A percentile compares a stretch with the other conserved stretches of the same genome.
phyloP scores from a whole-genome alignment of 306 rosid species.

The Pueraria montana region DNA sequence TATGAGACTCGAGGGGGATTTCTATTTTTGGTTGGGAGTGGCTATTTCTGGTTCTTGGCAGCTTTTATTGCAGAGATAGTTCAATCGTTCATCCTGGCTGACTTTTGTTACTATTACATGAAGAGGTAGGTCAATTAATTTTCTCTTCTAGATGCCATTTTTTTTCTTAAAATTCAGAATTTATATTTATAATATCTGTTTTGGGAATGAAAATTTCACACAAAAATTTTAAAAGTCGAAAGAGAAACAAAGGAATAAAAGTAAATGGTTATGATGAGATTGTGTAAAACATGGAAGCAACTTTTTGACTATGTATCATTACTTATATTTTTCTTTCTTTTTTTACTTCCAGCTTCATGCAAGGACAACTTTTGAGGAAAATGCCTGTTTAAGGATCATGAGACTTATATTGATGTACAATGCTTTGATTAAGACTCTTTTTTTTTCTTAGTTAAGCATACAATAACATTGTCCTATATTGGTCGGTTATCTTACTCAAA shows the following conservation, averaged over 20 bases:
- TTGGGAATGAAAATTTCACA: background rate
- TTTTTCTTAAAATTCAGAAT: background rate
- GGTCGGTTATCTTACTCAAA: background rate
- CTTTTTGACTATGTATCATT: background rate
- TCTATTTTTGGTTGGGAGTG: conserved; percentile 53
- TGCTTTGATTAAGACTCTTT: background rate
- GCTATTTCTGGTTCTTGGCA: conserved; percentile 68
- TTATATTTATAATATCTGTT: background rate
- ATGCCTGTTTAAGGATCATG: conserved; percentile 58
- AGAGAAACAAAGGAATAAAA: background rate
- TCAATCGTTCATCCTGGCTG: conserved; percentile 81
- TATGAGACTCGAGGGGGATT: conserved; percentile 64
- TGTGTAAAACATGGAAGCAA: background rate
- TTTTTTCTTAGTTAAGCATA: background rate
- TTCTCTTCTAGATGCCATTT: background rate
- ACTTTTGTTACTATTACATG: conserved; percentile 83
- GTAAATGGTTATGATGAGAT: background rate
- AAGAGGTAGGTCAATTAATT: conserved; percentile 57
- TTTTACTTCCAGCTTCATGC: conserved; percentile 59
- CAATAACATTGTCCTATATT: background rate
- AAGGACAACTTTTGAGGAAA: conserved; percentile 73
- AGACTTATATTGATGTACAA: background rate
- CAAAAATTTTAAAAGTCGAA: background rate
- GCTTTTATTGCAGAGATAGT: conserved; percentile 69
- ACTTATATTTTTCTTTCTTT: background rate